Conservation (phyloP, 495 filamentous ascomycete species). For the Neurospora hispaniola region DNA sequence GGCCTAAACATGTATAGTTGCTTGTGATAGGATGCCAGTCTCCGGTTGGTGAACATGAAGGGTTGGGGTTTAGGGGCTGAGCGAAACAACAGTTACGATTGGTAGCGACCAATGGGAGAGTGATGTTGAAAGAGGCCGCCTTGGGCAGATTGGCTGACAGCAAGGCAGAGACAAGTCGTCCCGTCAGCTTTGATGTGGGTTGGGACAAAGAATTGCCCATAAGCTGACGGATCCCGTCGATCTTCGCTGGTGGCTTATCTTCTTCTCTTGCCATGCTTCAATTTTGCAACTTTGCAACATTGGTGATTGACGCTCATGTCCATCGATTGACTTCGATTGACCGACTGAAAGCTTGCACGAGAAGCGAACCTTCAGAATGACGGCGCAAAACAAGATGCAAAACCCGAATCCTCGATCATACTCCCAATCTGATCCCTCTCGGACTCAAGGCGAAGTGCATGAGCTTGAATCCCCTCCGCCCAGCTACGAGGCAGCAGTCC, state of each 20-base stretch:
- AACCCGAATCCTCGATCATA: background rate
- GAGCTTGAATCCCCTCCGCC: background rate
- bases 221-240: background rate
- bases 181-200: background rate
- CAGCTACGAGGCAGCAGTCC: background rate
- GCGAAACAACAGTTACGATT: background rate
- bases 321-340: background rate
- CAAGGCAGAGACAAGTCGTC: background rate
- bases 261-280: background rate
- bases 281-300: background rate
- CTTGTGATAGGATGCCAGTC: background rate
- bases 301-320: background rate
- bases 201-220: background rate
- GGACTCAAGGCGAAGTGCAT: background rate
- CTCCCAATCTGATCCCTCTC: background rate
- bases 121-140: background rate
- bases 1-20: background rate
- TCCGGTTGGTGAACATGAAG: background rate
- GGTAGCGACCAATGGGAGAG: background rate
- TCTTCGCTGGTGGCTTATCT: background rate
- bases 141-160: background rate
- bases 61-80: background rate
- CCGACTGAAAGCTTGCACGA: background rate
- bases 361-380: background rate
- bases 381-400: background rate